Conservation (phyloP, 208 protist genomes). For the Wallacemonas sp. region DNA sequence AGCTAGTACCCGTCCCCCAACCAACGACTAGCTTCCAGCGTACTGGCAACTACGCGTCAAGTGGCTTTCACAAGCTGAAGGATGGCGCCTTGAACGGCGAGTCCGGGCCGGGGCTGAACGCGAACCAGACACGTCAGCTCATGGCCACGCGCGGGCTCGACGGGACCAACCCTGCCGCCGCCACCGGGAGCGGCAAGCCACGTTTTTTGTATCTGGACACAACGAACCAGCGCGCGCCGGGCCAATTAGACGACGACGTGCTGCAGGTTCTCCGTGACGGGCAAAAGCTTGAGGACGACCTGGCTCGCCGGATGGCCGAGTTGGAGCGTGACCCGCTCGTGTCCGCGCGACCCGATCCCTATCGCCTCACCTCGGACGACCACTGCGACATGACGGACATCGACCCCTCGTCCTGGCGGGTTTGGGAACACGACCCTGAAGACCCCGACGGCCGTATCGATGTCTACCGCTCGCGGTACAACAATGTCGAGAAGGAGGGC, state of each 20-base stretch:
- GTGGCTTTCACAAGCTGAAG: constrained; percentile 63
- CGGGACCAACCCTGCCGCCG: constrained; percentile 1
- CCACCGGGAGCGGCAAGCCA: constrained; percentile 35
- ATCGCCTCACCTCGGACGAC: constrained; percentile 84
- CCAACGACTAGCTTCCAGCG: constrained; percentile 76
- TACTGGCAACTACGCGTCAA: constrained; percentile 67
- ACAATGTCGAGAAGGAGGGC: constrained; percentile 82
- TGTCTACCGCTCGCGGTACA: constrained; percentile 88
- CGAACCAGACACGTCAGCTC: constrained; percentile 57
- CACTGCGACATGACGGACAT: constrained; percentile 84
- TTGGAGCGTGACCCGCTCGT: constrained; percentile 59
- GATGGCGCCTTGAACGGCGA: constrained; percentile 34
- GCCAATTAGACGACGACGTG: constrained; percentile 65
- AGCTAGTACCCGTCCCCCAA: constrained; percentile 80
- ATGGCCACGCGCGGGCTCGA: constrained; percentile 3
- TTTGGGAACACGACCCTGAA: constrained; percentile 38
- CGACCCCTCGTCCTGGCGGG: constrained; percentile 73
- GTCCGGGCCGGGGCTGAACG: constrained; percentile 54
- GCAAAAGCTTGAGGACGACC: constrained; percentile 40
- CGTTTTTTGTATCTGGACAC: constrained; percentile 68
- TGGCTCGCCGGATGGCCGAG: constrained; percentile 31
- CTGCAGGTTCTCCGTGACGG: constrained; percentile 54
- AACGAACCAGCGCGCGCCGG: constrained; percentile 61
- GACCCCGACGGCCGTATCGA: constrained; percentile 35
- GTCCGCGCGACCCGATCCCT: constrained; percentile 48